Base-by-base conservation (phyloP, 192 early-diverging fungal genomes). In the Podila clonocystis region DNA sequence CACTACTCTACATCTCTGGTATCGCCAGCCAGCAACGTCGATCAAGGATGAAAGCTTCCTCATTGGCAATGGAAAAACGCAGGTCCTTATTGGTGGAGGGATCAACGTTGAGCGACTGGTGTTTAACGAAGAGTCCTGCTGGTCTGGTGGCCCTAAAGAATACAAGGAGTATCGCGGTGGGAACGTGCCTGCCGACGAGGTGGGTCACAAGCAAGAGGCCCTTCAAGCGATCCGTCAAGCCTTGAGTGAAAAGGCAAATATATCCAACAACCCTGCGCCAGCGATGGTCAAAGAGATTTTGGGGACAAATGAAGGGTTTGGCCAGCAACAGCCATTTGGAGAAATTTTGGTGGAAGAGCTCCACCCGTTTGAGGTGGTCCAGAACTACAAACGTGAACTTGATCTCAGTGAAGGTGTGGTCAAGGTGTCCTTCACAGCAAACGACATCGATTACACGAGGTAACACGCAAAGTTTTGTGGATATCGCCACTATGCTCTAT, bases 131-230 rank as follows among this genome's bases (percentile, higher is more conserved):
- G 66, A 68, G 45, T 69, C 66, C 12, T 69, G 55, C 28, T 80
- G 77, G 77, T 69, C 77, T 1, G 77, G 77, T 45, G 77, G 77
- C 26, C 77, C 77, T 12, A 69, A 69, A 11, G 60, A 30, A 11
- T 22, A 28, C 50, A 65, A 60, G 12, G 52, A 68, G 13, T 80
- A 80, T 28, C 61, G 62, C 5, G 77, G 77, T 13, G 77, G 77
- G 26, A 80, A 80, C 38, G 55, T 65, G 0, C 34, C 70, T 12
- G 65, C 34, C 15, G 62, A 65, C 6, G 65, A 80, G 19, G 70
- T 70, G 2, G 13, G 45, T 13, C 31, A 65, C 29, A 12, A 41
- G 13, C 71, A 73, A 30, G 29, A 73, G n/a, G 62, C 70, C 1
- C 17, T 80, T 19, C 20, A 63, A 13, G 57, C 63, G 1, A 38